Evolutionary conservation across 768 basidiomycete genomes (phyloP).

Genomic region (Hebeloma cylindrosporum): DNA sequence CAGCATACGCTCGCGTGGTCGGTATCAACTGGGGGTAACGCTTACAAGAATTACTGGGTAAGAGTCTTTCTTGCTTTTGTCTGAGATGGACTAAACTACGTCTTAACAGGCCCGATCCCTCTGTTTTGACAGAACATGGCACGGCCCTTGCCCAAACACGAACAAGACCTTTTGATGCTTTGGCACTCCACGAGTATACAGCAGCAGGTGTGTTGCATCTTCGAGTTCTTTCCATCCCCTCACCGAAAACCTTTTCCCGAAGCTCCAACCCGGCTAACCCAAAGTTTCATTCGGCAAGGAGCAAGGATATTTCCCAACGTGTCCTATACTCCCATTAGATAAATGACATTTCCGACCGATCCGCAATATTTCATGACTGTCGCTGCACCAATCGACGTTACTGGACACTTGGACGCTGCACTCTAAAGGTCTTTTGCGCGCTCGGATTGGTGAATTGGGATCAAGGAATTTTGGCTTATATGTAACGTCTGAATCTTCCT

Average conservation of each 20-base stretch:
- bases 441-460: too few species aligned
- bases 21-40: constrained; percentile 71
- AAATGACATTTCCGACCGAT: not conserved
- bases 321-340: constrained; percentile 11
- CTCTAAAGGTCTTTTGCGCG: too few species aligned
- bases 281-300: constrained; percentile 54
- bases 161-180: constrained; percentile 78
- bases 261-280: constrained; percentile 52
- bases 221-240: constrained; percentile 9
- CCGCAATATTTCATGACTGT: constrained; percentile 2
- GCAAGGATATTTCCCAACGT: constrained; percentile 47
- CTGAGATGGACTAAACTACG: not conserved
- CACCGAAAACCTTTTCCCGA: constrained; percentile 15
- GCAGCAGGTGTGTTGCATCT: constrained; percentile 66
- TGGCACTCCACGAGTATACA: constrained; percentile 68
- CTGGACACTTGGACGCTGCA: too few species aligned
- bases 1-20: constrained; percentile 76
- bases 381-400: too few species aligned
- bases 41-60: constrained; percentile 76
- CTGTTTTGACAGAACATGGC: constrained; percentile 59
- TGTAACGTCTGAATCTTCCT: too few species aligned
- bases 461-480: too few species aligned
- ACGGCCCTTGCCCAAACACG: constrained; percentile 67
- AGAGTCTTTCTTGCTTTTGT: constrained; percentile 31
- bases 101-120: constrained; percentile 37